Evolutionary conservation across 345 rosid genomes (phyloP), one percentile per base, ranked within the genome.

Genomic region (Adansonia digitata): DNA sequence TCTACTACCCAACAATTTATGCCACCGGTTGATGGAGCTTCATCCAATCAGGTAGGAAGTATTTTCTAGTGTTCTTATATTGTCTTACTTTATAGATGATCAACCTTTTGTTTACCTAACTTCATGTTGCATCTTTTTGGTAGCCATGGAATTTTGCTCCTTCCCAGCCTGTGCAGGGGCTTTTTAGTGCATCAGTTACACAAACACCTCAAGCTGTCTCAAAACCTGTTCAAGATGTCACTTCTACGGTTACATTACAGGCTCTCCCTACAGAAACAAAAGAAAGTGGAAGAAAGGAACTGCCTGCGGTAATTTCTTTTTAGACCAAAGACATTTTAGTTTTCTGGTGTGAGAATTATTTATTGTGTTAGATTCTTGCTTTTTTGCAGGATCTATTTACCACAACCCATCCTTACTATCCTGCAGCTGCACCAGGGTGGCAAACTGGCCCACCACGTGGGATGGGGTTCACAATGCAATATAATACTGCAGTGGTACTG

Each of bases 351-450:
- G 13, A 66, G 46, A 57, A 71, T 65, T 7, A 8, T 34, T 24
- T 46, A 34, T 62, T 26, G 60, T 39, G 26, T 43, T 53, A 48
- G 68, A 43, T 68, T 57, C 43, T 34, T 77, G 42, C 73, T 80
- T 2, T n/a, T 79, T 62, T 84, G 77, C 86, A 95, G 99, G 94
- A 87, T 86, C 85, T 93, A 78, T 95, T 95, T 79, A 7, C 97
- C 31, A 62, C 84, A 37, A 82, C 79, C 70, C 88, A 86, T 82
- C 81, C 93, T 74, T 67, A 85, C 81, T 91, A 78, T 73, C 83
- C 80, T 70, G 88, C 87, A 70, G 78, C 86, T 46, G 80, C 39
- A 65, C 86, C 89, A 42, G 92, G 91, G 75, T 95, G 98, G 98
- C 98, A 91, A 76, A 81, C 78, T 77, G 89, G 88, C 82, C 88